Conservation (phyloP, 2,329 filamentous ascomycete species). For the Cercospora citrullina region DNA sequence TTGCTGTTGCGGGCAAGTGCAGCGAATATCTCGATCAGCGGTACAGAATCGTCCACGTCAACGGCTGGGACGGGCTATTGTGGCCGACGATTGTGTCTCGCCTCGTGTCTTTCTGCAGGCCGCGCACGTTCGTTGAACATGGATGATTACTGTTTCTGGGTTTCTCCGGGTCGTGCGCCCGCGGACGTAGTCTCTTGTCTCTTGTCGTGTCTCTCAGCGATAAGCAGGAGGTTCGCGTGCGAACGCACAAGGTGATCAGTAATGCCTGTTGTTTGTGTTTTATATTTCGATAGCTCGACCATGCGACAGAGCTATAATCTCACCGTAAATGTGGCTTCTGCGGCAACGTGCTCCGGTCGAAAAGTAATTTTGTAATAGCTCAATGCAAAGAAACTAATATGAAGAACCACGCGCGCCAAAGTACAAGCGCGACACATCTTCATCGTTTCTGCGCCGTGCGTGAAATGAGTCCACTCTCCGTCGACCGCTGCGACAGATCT, state of each 20-base stretch:
- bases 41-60: constrained; percentile 12
- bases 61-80: not conserved
- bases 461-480: not conserved
- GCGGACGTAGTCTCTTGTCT: not conserved
- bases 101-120: not conserved
- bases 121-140: not conserved
- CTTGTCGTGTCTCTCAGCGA: not conserved
- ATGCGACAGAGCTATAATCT: not conserved
- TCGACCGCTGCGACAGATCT: not conserved
- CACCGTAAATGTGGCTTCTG: not conserved
- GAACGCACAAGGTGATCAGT: not conserved
- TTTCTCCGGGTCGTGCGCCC: not conserved
- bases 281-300: not conserved
- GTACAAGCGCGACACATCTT: not conserved
- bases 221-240: not conserved
- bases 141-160: not conserved
- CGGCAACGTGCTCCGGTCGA: not conserved
- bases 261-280: not conserved
- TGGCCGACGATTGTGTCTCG: not conserved
- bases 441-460: not conserved
- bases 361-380: not conserved
- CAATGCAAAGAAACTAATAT: not conserved
- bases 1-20: not conserved
- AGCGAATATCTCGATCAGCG: constrained; percentile 7
- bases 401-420: not conserved